Evolutionary conservation across 2,329 filamentous ascomycete genomes (phyloP).

Genomic region (Fonsecaea erecta): DNA sequence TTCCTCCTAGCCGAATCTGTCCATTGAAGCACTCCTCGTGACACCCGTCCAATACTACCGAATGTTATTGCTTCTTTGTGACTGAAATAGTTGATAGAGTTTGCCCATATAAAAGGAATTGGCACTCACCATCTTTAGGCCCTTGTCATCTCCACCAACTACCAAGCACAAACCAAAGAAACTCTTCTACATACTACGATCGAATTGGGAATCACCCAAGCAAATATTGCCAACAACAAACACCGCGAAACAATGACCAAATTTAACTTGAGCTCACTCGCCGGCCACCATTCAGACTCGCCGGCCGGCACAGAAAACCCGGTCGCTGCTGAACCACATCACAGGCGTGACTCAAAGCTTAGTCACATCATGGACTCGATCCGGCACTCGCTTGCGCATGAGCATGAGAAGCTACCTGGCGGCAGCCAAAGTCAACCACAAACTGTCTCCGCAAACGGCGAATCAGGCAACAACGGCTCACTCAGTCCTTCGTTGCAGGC

Average conservation of each 20-base stretch:
- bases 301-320: not conserved
- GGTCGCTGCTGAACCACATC: not conserved
- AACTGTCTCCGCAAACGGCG: not conserved
- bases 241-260: constrained; percentile 15
- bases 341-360: constrained; percentile 25
- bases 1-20: not conserved
- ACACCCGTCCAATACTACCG: not conserved
- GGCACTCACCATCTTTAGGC: not conserved
- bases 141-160: not conserved
- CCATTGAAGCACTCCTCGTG: not conserved
- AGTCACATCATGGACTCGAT: constrained; percentile 28
- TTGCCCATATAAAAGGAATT: constrained; percentile 1
- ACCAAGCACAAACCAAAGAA: not conserved
- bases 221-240: constrained; percentile 4
- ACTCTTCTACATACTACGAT: constrained; percentile 1
- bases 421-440: constrained; percentile 7
- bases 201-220: constrained; percentile 3
- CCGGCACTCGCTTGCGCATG: constrained; percentile 22
- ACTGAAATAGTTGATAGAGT: not conserved
- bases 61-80: not conserved
- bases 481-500: constrained; percentile 31
- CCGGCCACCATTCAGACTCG: constrained; percentile 6
- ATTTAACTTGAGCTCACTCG: constrained; percentile 4
- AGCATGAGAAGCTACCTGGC: constrained; percentile 24
- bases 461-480: constrained; percentile 15